Evolutionary conservation across 257 asterid species (phyloP), one percentile per base, ranked within the genome.

Genomic region (Rauvolfia tetraphylla): DNA sequence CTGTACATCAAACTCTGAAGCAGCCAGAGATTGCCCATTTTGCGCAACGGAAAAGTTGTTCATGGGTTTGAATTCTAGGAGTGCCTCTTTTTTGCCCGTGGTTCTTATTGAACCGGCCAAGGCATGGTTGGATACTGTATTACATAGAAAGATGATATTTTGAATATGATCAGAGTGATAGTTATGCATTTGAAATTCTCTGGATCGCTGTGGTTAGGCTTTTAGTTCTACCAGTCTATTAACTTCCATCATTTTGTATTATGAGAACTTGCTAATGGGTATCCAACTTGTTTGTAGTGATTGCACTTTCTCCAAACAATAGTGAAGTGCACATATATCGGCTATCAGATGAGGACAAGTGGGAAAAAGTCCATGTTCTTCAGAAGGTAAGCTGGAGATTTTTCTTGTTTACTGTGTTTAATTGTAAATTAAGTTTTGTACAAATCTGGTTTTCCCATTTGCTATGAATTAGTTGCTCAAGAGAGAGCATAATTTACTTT

Each of bases 281-380:
- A 29, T 70, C 41, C 17, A 46, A 72, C 74, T 75, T 51, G 22
- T 74, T 80, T 87, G 81, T 67, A 92, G 99, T 92, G 99, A 82
- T 95, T 62, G 98, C 97, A 18, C 84, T 95, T 80, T 92, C 96
- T 76, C 99, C 97, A 25, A 95, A 95, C 85, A 92, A 87, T 87
- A 85, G 83, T 65, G 98, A 95, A 84, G 98, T 95, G 76, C 97
- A 95, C 81, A 91, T 95, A 48, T 91, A 91, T 79, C 89, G 84
- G 78, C 53, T 86, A 80, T 79, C 86, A 56, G 97, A 90, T 49
- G 96, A 89, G 68, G 97, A 87, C 48, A 92, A 92, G 86, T 95
- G 99, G 99, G 99, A 95, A 92, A 95, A 87, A 90, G 83, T 92
- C 84, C 97, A 92, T 77, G 92, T 89, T 86, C 98, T 95, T 81